phyloP scores from a whole-genome alignment of 495 filamentous ascomycete genomes.

The Elaphomyces granulatus region DNA sequence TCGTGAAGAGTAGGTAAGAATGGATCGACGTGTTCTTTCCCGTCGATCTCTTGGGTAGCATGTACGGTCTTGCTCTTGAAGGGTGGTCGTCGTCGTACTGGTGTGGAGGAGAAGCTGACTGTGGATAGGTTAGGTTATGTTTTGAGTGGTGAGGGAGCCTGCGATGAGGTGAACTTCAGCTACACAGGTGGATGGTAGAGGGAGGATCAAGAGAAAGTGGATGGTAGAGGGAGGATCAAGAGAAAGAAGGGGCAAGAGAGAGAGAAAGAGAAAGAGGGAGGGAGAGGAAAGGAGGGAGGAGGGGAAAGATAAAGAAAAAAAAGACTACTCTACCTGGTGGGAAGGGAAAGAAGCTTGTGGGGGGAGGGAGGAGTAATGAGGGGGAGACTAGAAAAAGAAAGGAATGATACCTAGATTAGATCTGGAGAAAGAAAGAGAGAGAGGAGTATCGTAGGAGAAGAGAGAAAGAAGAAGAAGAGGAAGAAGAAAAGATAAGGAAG shows the following conservation, averaged over 20 bases:
- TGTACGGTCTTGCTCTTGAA: no score
- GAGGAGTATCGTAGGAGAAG: constrained; percentile 25
- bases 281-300: constrained; percentile 14
- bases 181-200: no score
- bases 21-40: no score
- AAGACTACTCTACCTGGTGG: no score
- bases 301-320: constrained; percentile 12
- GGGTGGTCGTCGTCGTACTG: not conserved
- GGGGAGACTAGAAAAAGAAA: constrained; percentile 24
- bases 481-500: constrained; percentile 15
- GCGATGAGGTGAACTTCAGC: no score
- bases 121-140: no score
- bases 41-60: no score
- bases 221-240: constrained; percentile 8
- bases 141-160: no score
- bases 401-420: no score
- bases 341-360: constrained; percentile 5
- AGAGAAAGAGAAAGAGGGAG: constrained; percentile 14
- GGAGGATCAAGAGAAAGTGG: constrained; percentile 3
- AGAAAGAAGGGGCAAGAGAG: constrained; percentile 3
- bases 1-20: no score
- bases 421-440: constrained; percentile 6
- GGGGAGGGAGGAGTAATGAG: constrained; percentile 13
- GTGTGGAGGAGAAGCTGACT: no score
- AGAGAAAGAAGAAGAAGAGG: constrained; percentile 28